Evolutionary conservation across 495 filamentous ascomycete species (phyloP).

Genomic region (Xylaria acuta): DNA sequence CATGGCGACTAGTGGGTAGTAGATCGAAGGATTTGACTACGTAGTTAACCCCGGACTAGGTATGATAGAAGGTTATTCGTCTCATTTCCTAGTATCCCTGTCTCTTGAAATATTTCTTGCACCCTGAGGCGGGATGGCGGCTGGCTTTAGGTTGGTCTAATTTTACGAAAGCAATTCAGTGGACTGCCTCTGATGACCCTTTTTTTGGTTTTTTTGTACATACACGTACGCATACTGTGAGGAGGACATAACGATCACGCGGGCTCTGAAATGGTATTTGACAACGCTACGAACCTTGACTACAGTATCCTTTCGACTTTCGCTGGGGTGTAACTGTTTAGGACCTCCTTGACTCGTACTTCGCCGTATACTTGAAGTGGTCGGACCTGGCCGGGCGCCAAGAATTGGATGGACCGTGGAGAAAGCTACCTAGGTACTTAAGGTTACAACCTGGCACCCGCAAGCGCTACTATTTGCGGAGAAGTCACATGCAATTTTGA

Average conservation of each 20-base stretch:
- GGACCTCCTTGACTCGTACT: neutral
- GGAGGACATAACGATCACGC: neutral
- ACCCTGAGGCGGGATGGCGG: neutral
- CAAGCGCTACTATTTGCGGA: neutral
- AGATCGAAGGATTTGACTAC: neutral
- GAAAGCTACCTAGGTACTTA: neutral
- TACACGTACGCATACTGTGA: neutral
- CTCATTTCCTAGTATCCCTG: neutral
- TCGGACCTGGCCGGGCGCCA: neutral
- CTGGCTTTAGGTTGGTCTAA: neutral
- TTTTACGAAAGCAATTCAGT: no score
- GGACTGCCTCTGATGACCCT: no score
- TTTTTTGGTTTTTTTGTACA: no score
- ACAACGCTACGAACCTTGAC: neutral
- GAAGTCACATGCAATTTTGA: constrained; percentile 3
- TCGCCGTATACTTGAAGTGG: neutral
- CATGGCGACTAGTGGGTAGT: neutral
- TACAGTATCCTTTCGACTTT: neutral
- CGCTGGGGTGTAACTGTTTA: neutral
- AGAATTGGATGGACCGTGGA: neutral
- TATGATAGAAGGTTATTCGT: neutral
- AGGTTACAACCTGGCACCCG: neutral
- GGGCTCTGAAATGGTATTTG: neutral
- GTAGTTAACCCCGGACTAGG: neutral
- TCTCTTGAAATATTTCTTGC: neutral